phyloP scores from a whole-genome alignment of 805 yeast species.

The Saturnispora sanitii region DNA sequence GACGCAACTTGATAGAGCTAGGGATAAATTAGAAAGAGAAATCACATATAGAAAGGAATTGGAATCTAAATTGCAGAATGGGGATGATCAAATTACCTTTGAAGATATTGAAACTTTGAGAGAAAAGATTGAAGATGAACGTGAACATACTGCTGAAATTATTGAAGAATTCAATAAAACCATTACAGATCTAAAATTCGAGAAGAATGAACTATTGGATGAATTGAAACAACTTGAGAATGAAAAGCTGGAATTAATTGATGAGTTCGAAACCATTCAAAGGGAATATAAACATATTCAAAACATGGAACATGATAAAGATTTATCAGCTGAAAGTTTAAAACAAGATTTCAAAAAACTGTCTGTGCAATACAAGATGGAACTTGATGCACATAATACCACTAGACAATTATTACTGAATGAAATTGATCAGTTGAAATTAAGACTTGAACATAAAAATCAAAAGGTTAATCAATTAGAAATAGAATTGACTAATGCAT shows the following conservation, averaged over 20 bases:
- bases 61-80: background rate
- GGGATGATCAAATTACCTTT: background rate
- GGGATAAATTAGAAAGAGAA: constrained; percentile 5
- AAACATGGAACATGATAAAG: constrained; percentile 1
- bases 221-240: constrained; percentile 30
- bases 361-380: constrained; percentile 26
- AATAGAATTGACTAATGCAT: constrained; percentile 2
- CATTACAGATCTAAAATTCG: constrained; percentile 10
- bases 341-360: constrained; percentile 32
- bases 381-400: constrained; percentile 18
- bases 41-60: background rate
- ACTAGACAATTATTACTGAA: constrained; percentile 14
- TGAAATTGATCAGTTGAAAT: constrained; percentile 13
- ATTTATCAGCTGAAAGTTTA: background rate
- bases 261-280: constrained; percentile 28
- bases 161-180: constrained; percentile 19
- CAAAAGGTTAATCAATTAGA: constrained; percentile 4
- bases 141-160: constrained; percentile 8
- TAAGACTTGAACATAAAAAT: constrained; percentile 11
- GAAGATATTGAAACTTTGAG: constrained; percentile 7
- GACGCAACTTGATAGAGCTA: constrained; percentile 4
- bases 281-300: constrained; percentile 12
- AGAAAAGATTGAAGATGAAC: constrained; percentile 7
- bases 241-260: constrained; percentile 29
- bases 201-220: constrained; percentile 22